Evolutionary conservation across 441 rosid genomes (phyloP).

Genomic region (Cnidoscolus chayamansa): DNA sequence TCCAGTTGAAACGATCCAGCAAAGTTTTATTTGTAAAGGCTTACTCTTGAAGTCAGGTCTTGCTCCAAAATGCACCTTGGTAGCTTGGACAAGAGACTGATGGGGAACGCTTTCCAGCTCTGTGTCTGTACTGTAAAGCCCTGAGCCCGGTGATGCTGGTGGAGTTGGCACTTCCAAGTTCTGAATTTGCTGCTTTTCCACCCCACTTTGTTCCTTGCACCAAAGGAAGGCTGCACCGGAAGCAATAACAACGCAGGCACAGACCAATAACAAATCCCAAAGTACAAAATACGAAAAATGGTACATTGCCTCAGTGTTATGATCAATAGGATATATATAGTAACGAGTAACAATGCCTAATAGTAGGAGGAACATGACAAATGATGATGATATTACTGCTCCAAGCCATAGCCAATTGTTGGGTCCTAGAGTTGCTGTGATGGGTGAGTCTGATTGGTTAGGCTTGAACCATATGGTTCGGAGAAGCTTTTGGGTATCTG

Average conservation of each 20-base stretch:
- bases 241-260: conserved; percentile 37
- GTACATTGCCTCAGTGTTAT: conserved; percentile 20
- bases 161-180: conserved; percentile 34
- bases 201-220: conserved; percentile 37
- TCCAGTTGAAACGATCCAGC: neutral
- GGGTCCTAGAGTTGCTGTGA: conserved; percentile 56
- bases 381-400: conserved; percentile 57
- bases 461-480: conserved; percentile 59
- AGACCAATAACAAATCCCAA: conserved; percentile 42
- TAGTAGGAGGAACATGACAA: conserved; percentile 48
- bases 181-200: conserved; percentile 38
- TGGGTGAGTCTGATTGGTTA: conserved; percentile 43
- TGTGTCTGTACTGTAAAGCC: conserved; percentile 2
- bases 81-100: conserved; percentile 47
- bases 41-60: conserved; percentile 72
- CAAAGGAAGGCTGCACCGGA: conserved; percentile 45
- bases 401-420: conserved; percentile 75
- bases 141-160: conserved; percentile 12
- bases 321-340: conserved; percentile 56
- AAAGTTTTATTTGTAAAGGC: neutral
- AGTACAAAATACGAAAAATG: conserved; percentile 26
- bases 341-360: conserved; percentile 52
- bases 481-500: conserved; percentile 22
- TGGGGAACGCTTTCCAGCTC: conserved; percentile 59
- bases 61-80: conserved; percentile 52